These are phyloP conservation scores for Xylaria scruposa DNA, from an alignment of 495 filamentous ascomycete genomes.

Conservation along the genomic window DNA sequence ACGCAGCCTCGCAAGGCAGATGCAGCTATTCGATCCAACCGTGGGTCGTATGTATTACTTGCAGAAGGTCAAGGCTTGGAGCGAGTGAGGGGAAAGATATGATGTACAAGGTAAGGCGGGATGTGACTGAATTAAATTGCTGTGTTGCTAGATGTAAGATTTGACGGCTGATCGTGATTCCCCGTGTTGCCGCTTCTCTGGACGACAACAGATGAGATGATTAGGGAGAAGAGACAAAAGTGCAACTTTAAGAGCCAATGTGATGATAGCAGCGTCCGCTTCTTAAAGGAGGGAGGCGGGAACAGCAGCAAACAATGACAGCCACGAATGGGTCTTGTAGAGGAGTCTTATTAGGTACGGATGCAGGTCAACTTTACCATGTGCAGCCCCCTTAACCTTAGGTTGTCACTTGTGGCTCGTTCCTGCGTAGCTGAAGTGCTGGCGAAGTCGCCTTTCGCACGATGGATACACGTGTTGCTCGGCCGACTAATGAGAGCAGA, in stretches of 20 bases:
- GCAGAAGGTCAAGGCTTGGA: not conserved
- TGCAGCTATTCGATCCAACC: slow-evolving; percentile 18
- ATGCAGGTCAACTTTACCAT: slow-evolving; percentile 23
- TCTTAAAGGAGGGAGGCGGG: slow-evolving; percentile 2
- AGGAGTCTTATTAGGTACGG: slow-evolving; percentile 24
- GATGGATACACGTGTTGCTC: slow-evolving; percentile 13
- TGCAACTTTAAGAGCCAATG: slow-evolving; percentile 8
- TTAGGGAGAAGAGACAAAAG: not conserved
- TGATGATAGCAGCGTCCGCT: slow-evolving; percentile 12
- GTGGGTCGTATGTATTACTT: not conserved
- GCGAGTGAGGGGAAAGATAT: not conserved
- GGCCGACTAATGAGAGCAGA: slow-evolving; percentile 10
- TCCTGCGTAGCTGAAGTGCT: slow-evolving; percentile 13
- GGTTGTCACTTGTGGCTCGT: slow-evolving; percentile 18
- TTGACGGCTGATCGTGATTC: not conserved
- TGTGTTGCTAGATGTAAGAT: slow-evolving; percentile 3
- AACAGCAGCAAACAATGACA: not conserved
- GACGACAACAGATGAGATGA: not conserved
- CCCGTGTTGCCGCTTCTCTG: not conserved
- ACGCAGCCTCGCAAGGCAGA: slow-evolving; percentile 24
- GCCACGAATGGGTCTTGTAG: not conserved
- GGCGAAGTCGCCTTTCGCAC: slow-evolving; percentile 2
- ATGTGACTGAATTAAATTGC: not conserved
- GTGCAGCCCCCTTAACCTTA: not conserved
- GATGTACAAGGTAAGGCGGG: not conserved